Percentiles rank a stretch among this genome's conserved stretches.
Evolutionary conservation across 768 basidiomycete genomes (phyloP).

Genomic region (Boletellus emodensis): DNA sequence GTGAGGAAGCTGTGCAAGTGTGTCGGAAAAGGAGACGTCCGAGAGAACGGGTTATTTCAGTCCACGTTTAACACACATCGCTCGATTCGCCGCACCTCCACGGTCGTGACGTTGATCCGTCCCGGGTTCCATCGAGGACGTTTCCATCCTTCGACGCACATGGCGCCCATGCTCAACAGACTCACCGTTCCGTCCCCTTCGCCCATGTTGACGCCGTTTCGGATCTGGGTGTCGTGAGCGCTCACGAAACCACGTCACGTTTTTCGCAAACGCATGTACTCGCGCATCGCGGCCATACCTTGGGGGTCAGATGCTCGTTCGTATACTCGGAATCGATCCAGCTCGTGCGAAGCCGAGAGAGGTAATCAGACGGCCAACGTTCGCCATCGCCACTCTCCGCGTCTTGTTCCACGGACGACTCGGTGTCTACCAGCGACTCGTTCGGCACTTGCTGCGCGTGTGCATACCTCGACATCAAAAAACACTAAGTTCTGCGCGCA

Average conservation of each 20-base stretch:
- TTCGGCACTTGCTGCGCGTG: conserved; percentile 67
- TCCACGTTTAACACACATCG: not conserved
- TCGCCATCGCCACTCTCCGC: conserved; percentile 40
- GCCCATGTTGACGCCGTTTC: conserved; percentile 86
- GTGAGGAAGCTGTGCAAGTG: conserved; percentile 64
- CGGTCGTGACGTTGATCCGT: conserved; percentile 79
- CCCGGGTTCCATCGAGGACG: conserved; percentile 86
- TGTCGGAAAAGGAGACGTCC: too few species aligned
- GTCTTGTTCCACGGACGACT: conserved; percentile 43
- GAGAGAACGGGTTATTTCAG: too few species aligned
- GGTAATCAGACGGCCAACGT: conserved; percentile 51
- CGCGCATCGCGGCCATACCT: conserved; percentile 32
- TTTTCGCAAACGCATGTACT: too few species aligned
- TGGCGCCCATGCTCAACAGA: conserved; percentile 81
- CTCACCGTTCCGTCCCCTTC: conserved; percentile 96
- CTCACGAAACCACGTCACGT: not conserved
- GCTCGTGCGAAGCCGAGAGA: conserved; percentile 45
- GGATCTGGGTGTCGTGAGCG: conserved; percentile 38
- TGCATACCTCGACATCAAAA: conserved; percentile 52
- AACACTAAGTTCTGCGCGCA: not conserved
- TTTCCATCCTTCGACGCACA: conserved; percentile 97
- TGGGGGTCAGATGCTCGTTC: conserved; percentile 55
- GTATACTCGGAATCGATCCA: conserved; percentile 88
- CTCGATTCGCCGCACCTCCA: conserved; percentile 58
- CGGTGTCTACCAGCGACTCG: conserved; percentile 46